A percentile compares a stretch with the other conserved stretches of the same genome.
Evolutionary conservation across 2,329 filamentous ascomycete genomes (phyloP).

Genomic region (Scytalidium lignicola): DNA sequence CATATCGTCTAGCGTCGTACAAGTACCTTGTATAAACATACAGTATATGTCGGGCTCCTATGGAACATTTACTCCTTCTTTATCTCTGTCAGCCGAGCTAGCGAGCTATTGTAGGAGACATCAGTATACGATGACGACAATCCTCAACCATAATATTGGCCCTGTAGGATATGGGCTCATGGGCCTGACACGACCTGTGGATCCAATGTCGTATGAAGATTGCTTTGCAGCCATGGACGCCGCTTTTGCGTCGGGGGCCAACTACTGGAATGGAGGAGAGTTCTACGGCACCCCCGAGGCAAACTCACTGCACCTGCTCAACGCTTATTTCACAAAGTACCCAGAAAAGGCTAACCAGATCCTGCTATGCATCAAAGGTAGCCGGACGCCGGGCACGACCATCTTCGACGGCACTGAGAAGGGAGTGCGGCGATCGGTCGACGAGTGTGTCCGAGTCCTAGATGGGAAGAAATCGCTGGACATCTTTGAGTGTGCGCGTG

Average conservation of each 20-base stretch:
- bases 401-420: constrained; percentile 45
- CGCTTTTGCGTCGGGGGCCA: constrained; percentile 40
- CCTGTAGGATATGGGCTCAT: background rate
- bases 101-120: background rate
- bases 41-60: too few species aligned
- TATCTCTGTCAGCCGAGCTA: too few species aligned
- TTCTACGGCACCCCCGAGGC: constrained; percentile 56
- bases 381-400: constrained; percentile 27
- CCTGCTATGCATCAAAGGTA: constrained; percentile 58
- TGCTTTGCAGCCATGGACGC: constrained; percentile 50
- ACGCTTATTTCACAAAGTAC: constrained; percentile 57
- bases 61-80: too few species aligned
- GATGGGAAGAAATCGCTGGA: constrained; percentile 43
- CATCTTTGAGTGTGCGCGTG: constrained; percentile 45
- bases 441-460: constrained; percentile 45
- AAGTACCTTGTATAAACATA: too few species aligned
- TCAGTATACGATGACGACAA: background rate
- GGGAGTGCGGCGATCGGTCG: constrained; percentile 48
- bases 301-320: constrained; percentile 55
- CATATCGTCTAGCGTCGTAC: too few species aligned
- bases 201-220: constrained; percentile 34
- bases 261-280: constrained; percentile 57
- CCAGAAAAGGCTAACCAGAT: constrained; percentile 59
- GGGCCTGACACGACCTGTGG: constrained; percentile 20
- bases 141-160: background rate